A percentile compares a stretch with the other conserved stretches of the same genome.
Evolutionary conservation across 2,329 filamentous ascomycete genomes (phyloP).

Genomic region (Nemania sp.): DNA sequence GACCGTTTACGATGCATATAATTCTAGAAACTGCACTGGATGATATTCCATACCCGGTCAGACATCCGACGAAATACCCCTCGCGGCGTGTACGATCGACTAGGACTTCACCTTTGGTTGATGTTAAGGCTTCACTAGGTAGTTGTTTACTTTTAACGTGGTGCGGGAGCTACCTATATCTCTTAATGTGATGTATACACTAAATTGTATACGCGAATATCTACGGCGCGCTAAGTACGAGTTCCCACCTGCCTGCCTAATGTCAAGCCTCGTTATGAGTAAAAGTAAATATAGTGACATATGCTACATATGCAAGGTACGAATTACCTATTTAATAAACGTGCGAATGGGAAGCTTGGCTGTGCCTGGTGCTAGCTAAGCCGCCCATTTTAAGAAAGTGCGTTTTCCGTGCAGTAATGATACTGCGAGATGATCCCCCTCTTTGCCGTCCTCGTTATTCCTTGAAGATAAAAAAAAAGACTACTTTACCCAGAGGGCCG

Average conservation of each 20-base stretch:
- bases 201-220: neutral
- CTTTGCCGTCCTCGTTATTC: conserved; percentile 9
- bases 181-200: neutral
- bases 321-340: conserved; percentile 27
- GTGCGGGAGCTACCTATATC: neutral
- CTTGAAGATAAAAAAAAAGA: conserved; percentile 23
- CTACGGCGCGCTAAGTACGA: neutral
- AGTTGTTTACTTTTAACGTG: too few relatives aligned
- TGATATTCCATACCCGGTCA: too few relatives aligned
- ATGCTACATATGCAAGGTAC: conserved; percentile 12
- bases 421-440: neutral
- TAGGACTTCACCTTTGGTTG: too few relatives aligned
- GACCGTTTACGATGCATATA: too few relatives aligned
- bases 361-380: neutral
- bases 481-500: conserved; percentile 31
- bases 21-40: too few relatives aligned
- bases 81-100: too few relatives aligned
- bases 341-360: conserved; percentile 1
- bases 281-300: neutral
- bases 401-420: conserved; percentile 1
- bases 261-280: neutral
- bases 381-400: neutral
- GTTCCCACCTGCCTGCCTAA: neutral
- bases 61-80: too few relatives aligned
- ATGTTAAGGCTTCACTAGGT: too few relatives aligned